These are phyloP conservation scores for Phytophthora vignae DNA, from an alignment of 352 stramenopile species.

Conservation along the genomic window DNA sequence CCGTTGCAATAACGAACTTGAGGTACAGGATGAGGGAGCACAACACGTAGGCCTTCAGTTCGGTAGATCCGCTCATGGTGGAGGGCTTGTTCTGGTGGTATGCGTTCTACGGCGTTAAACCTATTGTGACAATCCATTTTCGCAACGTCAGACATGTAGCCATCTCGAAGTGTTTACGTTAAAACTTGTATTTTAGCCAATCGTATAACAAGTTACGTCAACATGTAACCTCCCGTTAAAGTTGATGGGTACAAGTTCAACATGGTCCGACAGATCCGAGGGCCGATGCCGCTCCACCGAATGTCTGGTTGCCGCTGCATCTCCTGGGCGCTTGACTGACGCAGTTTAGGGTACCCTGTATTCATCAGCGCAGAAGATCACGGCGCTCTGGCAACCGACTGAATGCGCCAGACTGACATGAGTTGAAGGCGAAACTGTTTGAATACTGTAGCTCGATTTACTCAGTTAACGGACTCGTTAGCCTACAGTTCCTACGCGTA, in stretches of 20 bases:
- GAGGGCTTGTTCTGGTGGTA: background rate
- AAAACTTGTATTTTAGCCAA: conserved; percentile 33
- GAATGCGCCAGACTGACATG: conserved; percentile 1
- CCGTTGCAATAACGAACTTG: conserved; percentile 46
- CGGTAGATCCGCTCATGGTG: conserved; percentile 35
- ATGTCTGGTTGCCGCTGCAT: conserved; percentile 12
- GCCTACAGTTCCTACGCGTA: conserved; percentile 32
- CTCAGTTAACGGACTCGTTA: background rate
- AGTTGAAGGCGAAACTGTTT: conserved; percentile 9
- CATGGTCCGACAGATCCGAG: conserved; percentile 11
- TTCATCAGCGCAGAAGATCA: conserved; percentile 5
- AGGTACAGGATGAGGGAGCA: conserved; percentile 51
- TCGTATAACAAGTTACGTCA: conserved; percentile 11
- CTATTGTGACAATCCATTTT: conserved; percentile 3
- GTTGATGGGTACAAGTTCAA: conserved; percentile 24
- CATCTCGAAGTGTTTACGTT: conserved; percentile 30
- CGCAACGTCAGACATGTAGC: conserved; percentile 10
- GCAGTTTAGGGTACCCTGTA: conserved; percentile 25
- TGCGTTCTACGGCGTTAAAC: conserved; percentile 3
- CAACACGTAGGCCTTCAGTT: conserved; percentile 41
- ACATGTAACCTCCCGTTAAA: conserved; percentile 13
- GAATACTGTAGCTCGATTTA: conserved; percentile 6
- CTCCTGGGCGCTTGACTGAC: conserved; percentile 22
- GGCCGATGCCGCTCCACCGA: conserved; percentile 1
- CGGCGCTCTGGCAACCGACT: background rate